Conservation (phyloP, 257 asterid species). For the Salvia rosmarinus region DNA sequence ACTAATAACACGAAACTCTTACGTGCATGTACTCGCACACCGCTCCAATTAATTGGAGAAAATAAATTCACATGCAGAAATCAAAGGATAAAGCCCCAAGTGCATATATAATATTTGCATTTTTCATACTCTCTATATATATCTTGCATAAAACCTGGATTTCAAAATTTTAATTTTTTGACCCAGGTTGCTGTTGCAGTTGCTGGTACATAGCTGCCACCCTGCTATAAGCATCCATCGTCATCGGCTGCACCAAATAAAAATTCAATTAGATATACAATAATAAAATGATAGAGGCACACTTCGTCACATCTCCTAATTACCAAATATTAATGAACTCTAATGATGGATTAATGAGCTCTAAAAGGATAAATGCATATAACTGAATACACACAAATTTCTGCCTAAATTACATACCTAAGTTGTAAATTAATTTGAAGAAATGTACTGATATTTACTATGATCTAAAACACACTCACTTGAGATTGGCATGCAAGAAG, state of each 20-base stretch:
- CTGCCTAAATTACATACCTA: no score
- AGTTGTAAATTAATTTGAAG: no score
- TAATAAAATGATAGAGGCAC: no score
- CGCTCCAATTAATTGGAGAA: slow-evolving; percentile 16
- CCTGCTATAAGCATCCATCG: slow-evolving; percentile 62
- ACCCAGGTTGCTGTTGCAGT: slow-evolving; percentile 51
- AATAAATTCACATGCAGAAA: neutral
- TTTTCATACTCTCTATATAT: neutral
- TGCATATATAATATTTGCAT: neutral
- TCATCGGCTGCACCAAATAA: slow-evolving; percentile 55
- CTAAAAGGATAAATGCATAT: no score
- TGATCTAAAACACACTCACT: slow-evolving; percentile 32
- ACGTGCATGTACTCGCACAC: neutral
- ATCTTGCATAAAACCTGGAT: neutral
- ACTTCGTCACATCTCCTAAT: no score
- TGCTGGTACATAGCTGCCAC: slow-evolving; percentile 75
- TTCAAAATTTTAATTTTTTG: slow-evolving; percentile 33
- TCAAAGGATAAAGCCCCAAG: neutral
- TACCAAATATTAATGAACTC: no score
- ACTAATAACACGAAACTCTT: neutral
- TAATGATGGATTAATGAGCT: no score
- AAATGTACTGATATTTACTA: no score
- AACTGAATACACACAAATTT: no score
- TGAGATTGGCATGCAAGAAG: slow-evolving; percentile 67
- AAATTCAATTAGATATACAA: neutral